Percentiles rank a stretch among this genome's conserved stretches.
These are phyloP conservation scores for Trametes versicolor DNA, from an alignment of 1,284 basidiomycete genomes.

Conservation along the genomic window DNA sequence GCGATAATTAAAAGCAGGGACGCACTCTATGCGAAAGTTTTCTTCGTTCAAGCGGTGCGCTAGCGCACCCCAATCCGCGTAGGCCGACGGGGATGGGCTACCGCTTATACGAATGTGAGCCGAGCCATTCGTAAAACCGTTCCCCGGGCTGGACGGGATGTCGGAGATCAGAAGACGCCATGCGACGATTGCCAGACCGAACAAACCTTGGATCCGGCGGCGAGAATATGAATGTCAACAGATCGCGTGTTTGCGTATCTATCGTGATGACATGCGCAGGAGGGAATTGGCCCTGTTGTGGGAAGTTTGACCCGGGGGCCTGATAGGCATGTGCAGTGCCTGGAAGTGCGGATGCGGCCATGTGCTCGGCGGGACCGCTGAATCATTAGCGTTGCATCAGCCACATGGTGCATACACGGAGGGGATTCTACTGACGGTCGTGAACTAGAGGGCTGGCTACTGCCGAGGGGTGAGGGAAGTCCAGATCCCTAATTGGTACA, in stretches of 20 bases:
- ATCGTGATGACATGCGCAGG: conserved; percentile 58
- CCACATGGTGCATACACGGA: conserved; percentile 21
- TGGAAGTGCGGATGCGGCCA: conserved; percentile 28
- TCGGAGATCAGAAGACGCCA: conserved; percentile 30
- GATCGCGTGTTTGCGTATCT: conserved; percentile 67
- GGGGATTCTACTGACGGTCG: conserved; percentile 34
- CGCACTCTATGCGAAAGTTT: conserved; percentile 79
- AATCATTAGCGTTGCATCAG: conserved; percentile 33
- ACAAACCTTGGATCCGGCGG: conserved; percentile 69
- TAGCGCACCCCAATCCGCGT: conserved; percentile 71
- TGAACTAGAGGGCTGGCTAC: conserved; percentile 30
- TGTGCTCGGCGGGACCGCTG: conserved; percentile 36
- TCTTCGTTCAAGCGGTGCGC: conserved; percentile 75
- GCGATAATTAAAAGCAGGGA: conserved; percentile 39
- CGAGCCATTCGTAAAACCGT: conserved; percentile 25
- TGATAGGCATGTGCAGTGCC: conserved; percentile 33
- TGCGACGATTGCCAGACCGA: conserved; percentile 14
- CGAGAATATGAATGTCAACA: conserved; percentile 76
- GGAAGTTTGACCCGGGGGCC: conserved; percentile 22
- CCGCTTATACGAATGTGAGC: conserved; percentile 22
- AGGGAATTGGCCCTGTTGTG: conserved; percentile 40
- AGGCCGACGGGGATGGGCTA: conserved; percentile 32
- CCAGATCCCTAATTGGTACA: conserved; percentile 16
- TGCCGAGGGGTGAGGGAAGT: conserved; percentile 32
- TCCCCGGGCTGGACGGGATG: conserved; percentile 17